Conservation (phyloP, 768 basidiomycete species). For the Suillus variegatus region DNA sequence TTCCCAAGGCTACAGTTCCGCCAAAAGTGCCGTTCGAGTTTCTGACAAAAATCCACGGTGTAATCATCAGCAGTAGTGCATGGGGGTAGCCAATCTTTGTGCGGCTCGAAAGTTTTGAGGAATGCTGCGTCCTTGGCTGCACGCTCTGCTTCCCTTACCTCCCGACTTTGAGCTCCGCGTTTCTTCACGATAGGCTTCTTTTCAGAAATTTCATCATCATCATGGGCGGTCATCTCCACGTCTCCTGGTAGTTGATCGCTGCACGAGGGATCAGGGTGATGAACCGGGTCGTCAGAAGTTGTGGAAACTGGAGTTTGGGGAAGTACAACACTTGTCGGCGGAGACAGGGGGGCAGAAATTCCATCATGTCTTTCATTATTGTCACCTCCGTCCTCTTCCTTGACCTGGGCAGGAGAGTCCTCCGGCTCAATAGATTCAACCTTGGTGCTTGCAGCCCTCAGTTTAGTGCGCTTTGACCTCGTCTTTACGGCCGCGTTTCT, state of each 20-base stretch:
- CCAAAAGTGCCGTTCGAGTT: conserved; percentile 91
- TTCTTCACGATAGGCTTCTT: conserved; percentile 40
- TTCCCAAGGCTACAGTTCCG: conserved; percentile 85
- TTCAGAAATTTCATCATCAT: conserved; percentile 32
- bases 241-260: conserved; percentile 11
- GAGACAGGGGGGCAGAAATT: conserved; percentile 26
- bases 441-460: conserved; percentile 40
- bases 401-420: conserved; percentile 33
- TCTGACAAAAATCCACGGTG: conserved; percentile 83
- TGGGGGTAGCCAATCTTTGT: conserved; percentile 76
- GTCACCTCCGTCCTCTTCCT: conserved; percentile 44
- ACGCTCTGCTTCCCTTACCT: conserved; percentile 46
- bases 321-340: conserved; percentile 26
- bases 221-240: conserved; percentile 12
- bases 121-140: conserved; percentile 52
- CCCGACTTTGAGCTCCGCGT: conserved; percentile 42
- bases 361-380: conserved; percentile 2
- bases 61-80: conserved; percentile 77
- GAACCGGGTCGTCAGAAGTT: conserved; percentile 12
- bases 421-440: conserved; percentile 49
- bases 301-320: conserved; percentile 22
- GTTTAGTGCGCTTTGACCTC: conserved; percentile 43
- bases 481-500: conserved; percentile 38
- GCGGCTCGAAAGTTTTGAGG: conserved; percentile 70
- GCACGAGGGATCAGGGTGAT: conserved; percentile 8